Base-by-base conservation (phyloP, 805 yeast genomes). In the Kodamaea leandrae region DNA sequence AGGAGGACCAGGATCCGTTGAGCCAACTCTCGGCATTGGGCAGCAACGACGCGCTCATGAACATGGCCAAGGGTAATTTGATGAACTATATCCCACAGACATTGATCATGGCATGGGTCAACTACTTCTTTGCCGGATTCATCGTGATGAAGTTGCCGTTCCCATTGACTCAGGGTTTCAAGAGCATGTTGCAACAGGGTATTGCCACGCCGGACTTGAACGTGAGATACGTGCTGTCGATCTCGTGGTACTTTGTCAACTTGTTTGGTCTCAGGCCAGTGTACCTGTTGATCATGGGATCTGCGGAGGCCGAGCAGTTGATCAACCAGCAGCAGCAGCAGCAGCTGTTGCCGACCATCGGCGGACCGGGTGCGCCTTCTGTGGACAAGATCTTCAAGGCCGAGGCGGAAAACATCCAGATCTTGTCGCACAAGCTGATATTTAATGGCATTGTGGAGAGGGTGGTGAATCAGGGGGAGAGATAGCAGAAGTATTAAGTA, bases 221-320 rank as follows among this genome's bases (percentile, higher is more conserved):
- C 57, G 96, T 83, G 6, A 70, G 95, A 19, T 93, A 96, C 80
- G 98, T 93, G 13, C 83, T 93, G 26, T 82, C 96, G 2, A 83
- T 93, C 15, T 88, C 97, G 4, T 93, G 98, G 98, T 93, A 91
- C 60, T 86, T 93, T 60, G 85, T 91, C 40, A 86, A 88, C 41
- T 77, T 88, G 46, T 61, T 90, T 37, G 98, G 98, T 20, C 72
- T 93, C 45, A 77, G 78, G 50, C 84, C 96, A 0, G 81, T 93
- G 1, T 84, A 83, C 58, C 75, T 85, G 27, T 72, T 91, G 39
- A 48, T 89, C 6, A 73, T 87, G 49, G 81, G 80, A 9, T 56
- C 66, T 3, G 61, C 67, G 5, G 67, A 74, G 34, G 78, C 71
- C 2, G 66, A 70, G 32, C 69, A 71, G 32, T 58, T 77, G 52